These are phyloP conservation scores for Curvularia spicifera DNA, from an alignment of 2,329 filamentous ascomycete genomes.

Conservation along the genomic window DNA sequence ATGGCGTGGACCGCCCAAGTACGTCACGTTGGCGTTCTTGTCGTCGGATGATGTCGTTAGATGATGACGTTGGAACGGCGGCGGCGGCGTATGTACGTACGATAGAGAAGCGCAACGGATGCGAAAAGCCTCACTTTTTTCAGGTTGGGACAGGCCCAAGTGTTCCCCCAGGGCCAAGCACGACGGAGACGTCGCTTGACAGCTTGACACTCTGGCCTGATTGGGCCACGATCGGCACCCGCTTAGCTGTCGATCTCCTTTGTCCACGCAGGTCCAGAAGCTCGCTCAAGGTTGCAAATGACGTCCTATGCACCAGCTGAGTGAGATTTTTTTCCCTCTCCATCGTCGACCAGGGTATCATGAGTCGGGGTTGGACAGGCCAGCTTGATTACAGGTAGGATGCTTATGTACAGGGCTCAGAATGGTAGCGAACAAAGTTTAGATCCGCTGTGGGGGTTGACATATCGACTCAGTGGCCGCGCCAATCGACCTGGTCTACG, in stretches of 20 bases:
- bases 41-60: neutral
- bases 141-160: neutral
- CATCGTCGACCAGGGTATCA: neutral
- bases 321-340: neutral
- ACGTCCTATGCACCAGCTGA: constrained; percentile 14
- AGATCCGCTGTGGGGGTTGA: constrained; percentile 19
- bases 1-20: constrained; percentile 9
- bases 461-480: neutral
- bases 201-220: neutral
- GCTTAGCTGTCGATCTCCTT: constrained; percentile 29
- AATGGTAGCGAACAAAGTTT: constrained; percentile 12
- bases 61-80: constrained; percentile 7
- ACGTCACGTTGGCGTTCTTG: constrained; percentile 15
- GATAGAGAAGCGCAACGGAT: constrained; percentile 13
- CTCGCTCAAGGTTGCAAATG: constrained; percentile 10
- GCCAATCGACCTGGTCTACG: neutral
- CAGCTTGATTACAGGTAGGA: constrained; percentile 7
- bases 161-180: neutral
- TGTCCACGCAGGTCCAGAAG: constrained; percentile 26
- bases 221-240: constrained; percentile 13
- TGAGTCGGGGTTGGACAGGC: neutral
- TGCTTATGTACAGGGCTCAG: constrained; percentile 3
- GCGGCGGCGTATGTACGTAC: neutral
- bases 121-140: constrained; percentile 24
- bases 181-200: neutral